Percentiles rank a stretch among this genome's conserved stretches.
phyloP scores from a whole-genome alignment of 2,329 filamentous ascomycete species.

The Colletotrichum sp. region DNA sequence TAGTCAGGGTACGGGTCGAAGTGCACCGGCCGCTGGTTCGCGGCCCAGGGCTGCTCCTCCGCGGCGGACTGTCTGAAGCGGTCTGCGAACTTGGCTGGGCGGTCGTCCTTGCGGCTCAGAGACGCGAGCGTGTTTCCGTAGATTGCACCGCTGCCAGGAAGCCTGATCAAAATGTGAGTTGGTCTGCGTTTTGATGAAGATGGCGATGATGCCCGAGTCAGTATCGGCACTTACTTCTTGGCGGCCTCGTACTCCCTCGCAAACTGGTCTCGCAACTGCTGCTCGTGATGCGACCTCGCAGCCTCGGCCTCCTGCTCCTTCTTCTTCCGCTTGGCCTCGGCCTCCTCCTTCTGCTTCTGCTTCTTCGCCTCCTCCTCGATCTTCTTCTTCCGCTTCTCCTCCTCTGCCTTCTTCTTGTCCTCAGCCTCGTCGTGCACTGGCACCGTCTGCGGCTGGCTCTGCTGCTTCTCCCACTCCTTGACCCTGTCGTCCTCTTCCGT shows the following conservation, averaged over 20 bases:
- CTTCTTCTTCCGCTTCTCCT: not conserved
- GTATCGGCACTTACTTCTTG: conserved; percentile 40
- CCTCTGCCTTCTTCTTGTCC: not conserved
- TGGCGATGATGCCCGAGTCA: conserved; percentile 16
- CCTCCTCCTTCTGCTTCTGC: conserved; percentile 6
- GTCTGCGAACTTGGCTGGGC: conserved; percentile 33
- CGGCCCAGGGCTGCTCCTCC: conserved; percentile 32
- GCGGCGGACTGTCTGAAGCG: conserved; percentile 14
- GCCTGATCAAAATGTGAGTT: conserved; percentile 30
- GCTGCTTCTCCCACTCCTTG: not conserved
- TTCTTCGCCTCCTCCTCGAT: not conserved
- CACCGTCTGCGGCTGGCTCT: not conserved
- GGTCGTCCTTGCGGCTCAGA: conserved; percentile 46
- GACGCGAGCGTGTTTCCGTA: conserved; percentile 62
- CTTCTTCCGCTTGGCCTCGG: conserved; percentile 13
- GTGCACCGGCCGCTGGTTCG: conserved; percentile 52
- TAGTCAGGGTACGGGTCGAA: conserved; percentile 78
- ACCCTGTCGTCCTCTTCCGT: not conserved
- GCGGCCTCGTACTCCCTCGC: conserved; percentile 40
- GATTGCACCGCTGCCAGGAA: conserved; percentile 53
- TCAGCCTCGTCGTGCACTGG: not conserved
- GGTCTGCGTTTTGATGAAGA: not conserved
- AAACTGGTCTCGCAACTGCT: conserved; percentile 34
- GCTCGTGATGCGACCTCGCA: conserved; percentile 29
- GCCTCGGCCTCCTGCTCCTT: not conserved